These are phyloP conservation scores for Blastosporella zonata DNA, from an alignment of 1,284 basidiomycete genomes.

Conservation along the genomic window DNA sequence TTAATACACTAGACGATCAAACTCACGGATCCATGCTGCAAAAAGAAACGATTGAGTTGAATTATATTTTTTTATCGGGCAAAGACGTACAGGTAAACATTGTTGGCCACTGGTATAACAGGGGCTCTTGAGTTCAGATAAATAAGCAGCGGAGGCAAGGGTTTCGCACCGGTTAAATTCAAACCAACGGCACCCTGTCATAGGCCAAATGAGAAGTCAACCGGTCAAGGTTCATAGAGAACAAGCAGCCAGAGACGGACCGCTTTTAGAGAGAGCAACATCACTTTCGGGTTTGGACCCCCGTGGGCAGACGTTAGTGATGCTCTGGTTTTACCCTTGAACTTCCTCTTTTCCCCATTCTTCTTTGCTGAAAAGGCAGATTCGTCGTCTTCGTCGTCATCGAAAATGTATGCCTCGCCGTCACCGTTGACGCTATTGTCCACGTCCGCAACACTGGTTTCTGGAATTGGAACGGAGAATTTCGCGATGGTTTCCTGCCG, in stretches of 20 bases:
- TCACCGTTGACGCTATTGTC: slow-evolving; percentile 29
- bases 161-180: slow-evolving; percentile 62
- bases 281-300: slow-evolving; percentile 60
- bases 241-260: slow-evolving; percentile 22
- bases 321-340: slow-evolving; percentile 33
- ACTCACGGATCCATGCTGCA: slow-evolving; percentile 82
- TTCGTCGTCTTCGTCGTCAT: slow-evolving; percentile 36
- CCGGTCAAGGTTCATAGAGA: too few species aligned
- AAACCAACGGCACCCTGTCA: slow-evolving; percentile 74
- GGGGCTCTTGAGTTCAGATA: slow-evolving; percentile 1
- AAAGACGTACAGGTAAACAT: slow-evolving; percentile 75
- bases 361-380: slow-evolving; percentile 26
- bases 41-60: background rate
- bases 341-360: slow-evolving; percentile 30
- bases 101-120: slow-evolving; percentile 64
- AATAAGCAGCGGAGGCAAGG: background rate
- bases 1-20: slow-evolving; percentile 1
- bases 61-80: background rate
- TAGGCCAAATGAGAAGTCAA: too few species aligned
- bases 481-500: slow-evolving; percentile 76
- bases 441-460: background rate
- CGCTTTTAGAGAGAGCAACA: slow-evolving; percentile 85
- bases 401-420: slow-evolving; percentile 28
- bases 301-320: background rate
- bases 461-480: slow-evolving; percentile 57